These are phyloP conservation scores for Purpureocillium lavendulum DNA, from an alignment of 2,329 filamentous ascomycete species.

Conservation along the genomic window DNA sequence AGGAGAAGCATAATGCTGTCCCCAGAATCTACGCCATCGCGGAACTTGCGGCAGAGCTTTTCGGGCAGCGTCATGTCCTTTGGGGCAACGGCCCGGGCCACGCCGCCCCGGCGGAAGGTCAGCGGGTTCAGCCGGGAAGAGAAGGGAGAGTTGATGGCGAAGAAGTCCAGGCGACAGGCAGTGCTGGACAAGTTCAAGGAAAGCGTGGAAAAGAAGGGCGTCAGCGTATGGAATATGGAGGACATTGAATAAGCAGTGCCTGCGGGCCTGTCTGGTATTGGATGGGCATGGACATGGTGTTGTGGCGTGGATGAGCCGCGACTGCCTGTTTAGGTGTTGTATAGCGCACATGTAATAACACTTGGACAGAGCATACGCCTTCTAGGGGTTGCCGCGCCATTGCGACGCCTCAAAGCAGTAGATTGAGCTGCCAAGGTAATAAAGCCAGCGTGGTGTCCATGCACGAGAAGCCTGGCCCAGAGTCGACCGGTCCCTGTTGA, in stretches of 20 bases:
- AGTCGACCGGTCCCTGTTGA: too few relatives aligned
- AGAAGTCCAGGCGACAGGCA: slow-evolving; percentile 42
- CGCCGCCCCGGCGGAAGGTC: slow-evolving; percentile 51
- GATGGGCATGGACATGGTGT: too few relatives aligned
- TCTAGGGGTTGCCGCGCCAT: too few relatives aligned
- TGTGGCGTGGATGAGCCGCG: background rate
- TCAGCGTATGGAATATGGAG: slow-evolving; percentile 41
- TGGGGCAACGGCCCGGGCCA: slow-evolving; percentile 26
- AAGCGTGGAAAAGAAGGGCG: slow-evolving; percentile 40
- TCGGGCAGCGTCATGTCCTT: slow-evolving; percentile 30
- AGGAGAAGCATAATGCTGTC: slow-evolving; percentile 30
- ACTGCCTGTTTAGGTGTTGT: background rate
- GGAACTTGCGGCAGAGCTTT: slow-evolving; percentile 31
- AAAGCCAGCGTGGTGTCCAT: too few relatives aligned
- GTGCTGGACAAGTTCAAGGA: slow-evolving; percentile 43
- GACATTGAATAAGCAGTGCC: slow-evolving; percentile 25
- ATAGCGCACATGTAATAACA: background rate
- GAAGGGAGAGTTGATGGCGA: slow-evolving; percentile 46
- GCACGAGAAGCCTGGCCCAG: too few relatives aligned
- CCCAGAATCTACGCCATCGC: slow-evolving; percentile 33
- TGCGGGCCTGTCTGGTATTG: background rate
- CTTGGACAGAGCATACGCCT: too few relatives aligned
- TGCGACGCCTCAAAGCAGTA: too few relatives aligned
- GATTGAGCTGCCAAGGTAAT: too few relatives aligned
- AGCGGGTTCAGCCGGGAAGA: slow-evolving; percentile 52